phyloP scores from a whole-genome alignment of 306 rosid species.

The Gleditsia sinensis region DNA sequence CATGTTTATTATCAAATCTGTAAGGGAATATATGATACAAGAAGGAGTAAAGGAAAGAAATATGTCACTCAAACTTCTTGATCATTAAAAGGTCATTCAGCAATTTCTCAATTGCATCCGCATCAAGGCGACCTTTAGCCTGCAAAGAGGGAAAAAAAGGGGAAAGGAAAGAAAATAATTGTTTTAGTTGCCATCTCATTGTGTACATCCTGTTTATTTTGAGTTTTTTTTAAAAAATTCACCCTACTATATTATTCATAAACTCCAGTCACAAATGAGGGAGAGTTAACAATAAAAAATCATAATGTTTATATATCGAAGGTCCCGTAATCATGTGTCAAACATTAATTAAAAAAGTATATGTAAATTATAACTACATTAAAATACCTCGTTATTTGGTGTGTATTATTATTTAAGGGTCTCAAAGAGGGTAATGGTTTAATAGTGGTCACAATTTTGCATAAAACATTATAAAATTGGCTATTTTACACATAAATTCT shows the following conservation, averaged over 20 bases:
- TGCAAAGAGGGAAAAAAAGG: neutral
- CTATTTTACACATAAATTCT: too few relatives aligned
- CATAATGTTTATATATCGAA: too few relatives aligned
- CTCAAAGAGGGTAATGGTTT: neutral
- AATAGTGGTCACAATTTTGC: neutral
- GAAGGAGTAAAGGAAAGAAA: neutral
- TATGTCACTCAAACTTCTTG: conserved; percentile 41
- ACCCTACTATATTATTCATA: too few relatives aligned
- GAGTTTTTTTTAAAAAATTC: too few relatives aligned
- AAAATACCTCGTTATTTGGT: too few relatives aligned
- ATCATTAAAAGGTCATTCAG: conserved; percentile 40
- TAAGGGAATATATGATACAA: conserved; percentile 2
- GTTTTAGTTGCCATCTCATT: neutral
- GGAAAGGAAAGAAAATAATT: neutral
- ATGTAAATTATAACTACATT: too few relatives aligned
- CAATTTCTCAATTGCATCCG: conserved; percentile 35
- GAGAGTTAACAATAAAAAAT: too few relatives aligned
- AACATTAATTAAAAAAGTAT: too few relatives aligned
- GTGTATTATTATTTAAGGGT: neutral
- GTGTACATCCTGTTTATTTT: neutral
- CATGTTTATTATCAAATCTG: conserved; percentile 15
- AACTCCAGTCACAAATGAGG: too few relatives aligned
- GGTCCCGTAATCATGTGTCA: too few relatives aligned
- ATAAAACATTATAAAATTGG: too few relatives aligned
- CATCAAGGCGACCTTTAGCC: conserved; percentile 2